Percentiles rank a stretch among this genome's conserved stretches.
phyloP scores from a whole-genome alignment of 2,329 filamentous ascomycete species.

The Orbilia blumenaviensis region DNA sequence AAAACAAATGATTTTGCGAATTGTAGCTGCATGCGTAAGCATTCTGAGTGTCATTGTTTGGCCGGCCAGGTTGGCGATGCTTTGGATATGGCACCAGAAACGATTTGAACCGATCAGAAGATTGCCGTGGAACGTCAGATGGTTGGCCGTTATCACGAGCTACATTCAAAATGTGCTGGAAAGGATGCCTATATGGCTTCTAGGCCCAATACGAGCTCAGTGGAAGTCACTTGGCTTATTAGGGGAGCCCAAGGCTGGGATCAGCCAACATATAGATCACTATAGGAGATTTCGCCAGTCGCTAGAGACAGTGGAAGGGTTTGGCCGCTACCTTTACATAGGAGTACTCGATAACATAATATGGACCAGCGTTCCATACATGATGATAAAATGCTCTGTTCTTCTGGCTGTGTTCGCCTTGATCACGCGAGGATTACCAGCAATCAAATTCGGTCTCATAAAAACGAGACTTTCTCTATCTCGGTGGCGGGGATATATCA shows the following conservation, averaged over 20 bases:
- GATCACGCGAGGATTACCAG: background rate
- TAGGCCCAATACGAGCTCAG: background rate
- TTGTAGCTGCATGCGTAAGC: background rate
- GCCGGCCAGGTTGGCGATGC: background rate
- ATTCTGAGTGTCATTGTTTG: background rate
- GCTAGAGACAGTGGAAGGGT: background rate
- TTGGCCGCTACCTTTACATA: background rate
- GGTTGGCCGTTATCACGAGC: background rate
- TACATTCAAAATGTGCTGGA: background rate
- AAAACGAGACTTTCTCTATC: background rate
- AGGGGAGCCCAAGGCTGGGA: background rate
- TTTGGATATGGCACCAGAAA: slow-evolving; percentile 10
- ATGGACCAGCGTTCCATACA: slow-evolving; percentile 2
- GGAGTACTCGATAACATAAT: background rate
- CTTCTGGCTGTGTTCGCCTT: slow-evolving; percentile 6
- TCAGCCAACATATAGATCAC: no score
- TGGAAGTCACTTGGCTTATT: background rate
- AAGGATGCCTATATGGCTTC: background rate
- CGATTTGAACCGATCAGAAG: background rate
- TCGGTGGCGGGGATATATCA: background rate
- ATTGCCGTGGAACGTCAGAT: background rate
- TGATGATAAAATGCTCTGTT: background rate
- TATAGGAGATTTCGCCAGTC: no score
- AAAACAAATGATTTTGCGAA: background rate
- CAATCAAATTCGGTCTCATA: background rate